These are phyloP conservation scores for Citrus australasica DNA, from an alignment of 345 rosid species.

Conservation along the genomic window DNA sequence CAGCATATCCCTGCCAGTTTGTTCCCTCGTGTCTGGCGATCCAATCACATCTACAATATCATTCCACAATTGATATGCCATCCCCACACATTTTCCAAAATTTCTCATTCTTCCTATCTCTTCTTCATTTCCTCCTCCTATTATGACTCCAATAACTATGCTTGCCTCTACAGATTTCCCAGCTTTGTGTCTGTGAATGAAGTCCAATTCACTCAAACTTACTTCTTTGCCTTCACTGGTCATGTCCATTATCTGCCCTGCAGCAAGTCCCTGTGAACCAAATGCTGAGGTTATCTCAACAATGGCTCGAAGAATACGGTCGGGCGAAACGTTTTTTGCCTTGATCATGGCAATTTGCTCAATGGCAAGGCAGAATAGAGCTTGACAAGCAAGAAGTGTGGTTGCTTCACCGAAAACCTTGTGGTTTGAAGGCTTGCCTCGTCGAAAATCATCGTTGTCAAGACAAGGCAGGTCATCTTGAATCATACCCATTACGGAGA, in stretches of 20 bases:
- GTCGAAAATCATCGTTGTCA: slow-evolving; percentile 59
- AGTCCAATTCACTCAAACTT: slow-evolving; percentile 18
- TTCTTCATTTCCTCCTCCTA: slow-evolving; percentile 24
- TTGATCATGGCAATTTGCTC: slow-evolving; percentile 6
- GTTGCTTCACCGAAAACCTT: slow-evolving; percentile 25
- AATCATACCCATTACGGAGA: slow-evolving; percentile 57
- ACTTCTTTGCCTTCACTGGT: slow-evolving; percentile 35
- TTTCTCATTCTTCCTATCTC: slow-evolving; percentile 25
- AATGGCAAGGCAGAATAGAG: slow-evolving; percentile 53
- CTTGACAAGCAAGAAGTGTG: slow-evolving; percentile 47
- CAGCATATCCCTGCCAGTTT: slow-evolving; percentile 29
- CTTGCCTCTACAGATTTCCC: slow-evolving; percentile 36
- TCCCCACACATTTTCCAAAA: background rate
- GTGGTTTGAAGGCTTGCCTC: slow-evolving; percentile 62
- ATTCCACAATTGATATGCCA: slow-evolving; percentile 21
- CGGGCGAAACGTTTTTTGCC: too few relatives aligned
- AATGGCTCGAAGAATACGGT: slow-evolving; percentile 27
- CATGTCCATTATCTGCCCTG: slow-evolving; percentile 50
- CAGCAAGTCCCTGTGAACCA: slow-evolving; percentile 49
- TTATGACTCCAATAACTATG: slow-evolving; percentile 28
- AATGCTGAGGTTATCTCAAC: slow-evolving; percentile 20
- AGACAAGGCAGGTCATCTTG: slow-evolving; percentile 72
- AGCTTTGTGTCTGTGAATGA: slow-evolving; percentile 34
- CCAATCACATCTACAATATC: slow-evolving; percentile 8
- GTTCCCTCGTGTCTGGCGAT: slow-evolving; percentile 30